Evolutionary conservation across 345 rosid genomes (phyloP), one percentile per base, ranked within the genome.

Genomic region (Microthlaspi erraticum): DNA sequence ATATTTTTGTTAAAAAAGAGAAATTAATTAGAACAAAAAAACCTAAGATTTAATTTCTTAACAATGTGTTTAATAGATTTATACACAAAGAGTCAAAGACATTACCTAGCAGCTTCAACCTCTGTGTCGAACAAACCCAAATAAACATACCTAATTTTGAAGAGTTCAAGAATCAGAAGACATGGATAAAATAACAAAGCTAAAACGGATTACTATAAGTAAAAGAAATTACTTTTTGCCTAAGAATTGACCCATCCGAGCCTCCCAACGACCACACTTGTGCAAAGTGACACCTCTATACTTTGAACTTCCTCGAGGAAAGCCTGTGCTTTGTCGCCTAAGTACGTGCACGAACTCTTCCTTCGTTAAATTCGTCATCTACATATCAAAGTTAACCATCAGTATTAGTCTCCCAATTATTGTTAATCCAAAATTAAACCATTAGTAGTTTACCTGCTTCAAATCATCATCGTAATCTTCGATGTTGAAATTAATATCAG

Each of bases 261-360:
- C 98, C 78, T 95, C 99, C 99, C 99, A 95, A 70, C 99, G 80
- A 10, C 99, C 99, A 82, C 99, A 95, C 73, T 95, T 95, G 70
- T 95, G 99, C 82, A 95, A 83, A 61, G 98, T 95, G 0, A 95
- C 99, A 26, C 99, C 99, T 74, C 99, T 87, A 81, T 95, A 95
- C 75, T 95, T 95, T 1, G 99, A 95, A 81, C 97, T 95, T 44
- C 99, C 99, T 75, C 99, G 73, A 7, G 97, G 98, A 76, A 88
- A 92, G 38, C 99, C 99, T 9, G 97, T 90, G 88, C 99, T 95
- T 83, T 95, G 99, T 75, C 99, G 88, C 68, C 99, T 89, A 73
- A 95, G 97, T 12, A 92, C 97, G 70, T 95, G 99, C 42, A 95
- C 98, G 55, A 95, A 95, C 67, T 95, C 99, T 70, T 95, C 99